Evolutionary conservation across 176 grass and related monocot genomes (phyloP), one percentile per base, ranked within the genome.

Genomic region (Musa schizocarpa): DNA sequence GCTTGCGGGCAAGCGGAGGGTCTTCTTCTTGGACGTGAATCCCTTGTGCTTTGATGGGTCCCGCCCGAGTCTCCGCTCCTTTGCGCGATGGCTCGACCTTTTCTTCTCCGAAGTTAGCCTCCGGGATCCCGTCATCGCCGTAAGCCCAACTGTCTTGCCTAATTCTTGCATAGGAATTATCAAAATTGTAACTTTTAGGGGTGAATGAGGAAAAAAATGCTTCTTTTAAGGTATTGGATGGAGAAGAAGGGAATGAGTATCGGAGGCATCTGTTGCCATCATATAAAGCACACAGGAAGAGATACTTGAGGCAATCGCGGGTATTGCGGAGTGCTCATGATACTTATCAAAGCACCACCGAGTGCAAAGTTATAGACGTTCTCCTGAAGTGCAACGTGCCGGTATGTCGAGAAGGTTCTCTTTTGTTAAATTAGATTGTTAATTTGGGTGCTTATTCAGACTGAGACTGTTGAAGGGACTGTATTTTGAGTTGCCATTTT

Each of bases 1-100:
- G 16, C 66, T 71, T n/a, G 56, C 50, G 26, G 58, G 80, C 49
- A 89, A 82, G 29, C 52, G 52, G 0, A 84, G 78, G 13, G 81
- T 98, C 2, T 93, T 86, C 76, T 93, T 93, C 64, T 87, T 93
- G 24, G 95, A 93, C 78, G 86, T 91, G 52, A 93, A 93, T 53
- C 88, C 84, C 1, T 53, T 93, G 34, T 93, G 95, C 77, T 98
- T 82, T 73, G 61, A 89, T 11, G 90, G 88, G 2, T 86, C 90
- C 17, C 83, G 83, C 2, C 84, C 83, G 0, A 91, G 88, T 68
- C 84, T 98, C 65, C 26, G 68, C 29, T 81, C 90, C 50, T 98
- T 98, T 68, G 82, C 84, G 17, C 85, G 83, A 53, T 98, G 95
- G 90, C 62, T 93, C 23, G 63, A 71, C 4, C 90, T 91, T 67